Percentiles rank a stretch among this genome's conserved stretches.
These are phyloP conservation scores for Myriosclerotinia curreyana DNA, from an alignment of 2,329 filamentous ascomycete genomes.

Conservation along the genomic window DNA sequence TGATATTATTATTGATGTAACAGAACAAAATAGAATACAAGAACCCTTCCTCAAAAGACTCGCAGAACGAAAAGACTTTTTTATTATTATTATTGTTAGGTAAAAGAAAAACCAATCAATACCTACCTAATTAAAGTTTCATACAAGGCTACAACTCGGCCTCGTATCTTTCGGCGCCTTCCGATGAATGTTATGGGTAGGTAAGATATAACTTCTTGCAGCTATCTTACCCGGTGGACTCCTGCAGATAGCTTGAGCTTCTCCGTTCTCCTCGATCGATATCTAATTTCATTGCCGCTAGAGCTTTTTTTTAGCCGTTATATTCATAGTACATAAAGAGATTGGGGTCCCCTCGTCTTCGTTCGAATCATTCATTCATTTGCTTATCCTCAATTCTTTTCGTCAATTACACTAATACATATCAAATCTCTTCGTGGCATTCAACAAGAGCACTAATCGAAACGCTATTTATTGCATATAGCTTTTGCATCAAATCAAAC, in stretches of 20 bases:
- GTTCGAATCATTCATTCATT: background rate
- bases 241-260: constrained; percentile 15
- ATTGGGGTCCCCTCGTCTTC: background rate
- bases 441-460: background rate
- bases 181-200: constrained; percentile 11
- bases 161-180: constrained; percentile 20
- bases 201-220: constrained; percentile 6
- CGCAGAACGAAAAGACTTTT: background rate
- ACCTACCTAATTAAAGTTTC: background rate
- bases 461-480: background rate
- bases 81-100: constrained; percentile 11
- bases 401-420: constrained; percentile 14
- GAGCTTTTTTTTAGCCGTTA: background rate
- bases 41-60: no score
- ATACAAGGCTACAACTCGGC: constrained; percentile 18
- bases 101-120: constrained; percentile 12
- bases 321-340: constrained; percentile 17
- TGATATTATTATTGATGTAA: no score
- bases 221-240: constrained; percentile 12
- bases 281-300: constrained; percentile 10
- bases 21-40: background rate
- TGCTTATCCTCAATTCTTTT: constrained; percentile 17
- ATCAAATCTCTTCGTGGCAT: background rate
- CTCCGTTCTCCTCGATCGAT: constrained; percentile 15
- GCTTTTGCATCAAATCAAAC: background rate